phyloP scores from a whole-genome alignment of 2,329 filamentous ascomycete genomes.

The Botrytis elliptica region DNA sequence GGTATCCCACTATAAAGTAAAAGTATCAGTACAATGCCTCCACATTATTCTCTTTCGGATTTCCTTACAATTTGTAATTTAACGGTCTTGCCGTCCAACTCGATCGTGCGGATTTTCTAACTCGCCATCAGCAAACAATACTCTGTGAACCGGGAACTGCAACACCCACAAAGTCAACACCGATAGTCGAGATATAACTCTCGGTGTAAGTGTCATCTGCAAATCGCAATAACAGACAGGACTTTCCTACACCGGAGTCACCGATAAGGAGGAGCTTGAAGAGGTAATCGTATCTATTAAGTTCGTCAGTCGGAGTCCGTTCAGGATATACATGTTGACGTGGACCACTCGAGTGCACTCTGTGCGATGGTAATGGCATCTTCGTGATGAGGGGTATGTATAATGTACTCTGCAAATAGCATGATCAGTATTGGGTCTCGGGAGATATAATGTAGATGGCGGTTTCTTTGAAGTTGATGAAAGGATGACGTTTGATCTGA shows the following conservation, averaged over 20 bases:
- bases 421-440: conserved; percentile 2
- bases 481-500: conserved; percentile 22
- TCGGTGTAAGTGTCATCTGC: conserved; percentile 99
- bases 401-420: conserved; percentile 19
- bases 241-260: conserved; percentile 99
- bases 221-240: conserved; percentile 94
- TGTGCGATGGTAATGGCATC: conserved; percentile 9
- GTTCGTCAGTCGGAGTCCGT: conserved; percentile 25
- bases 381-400: not conserved
- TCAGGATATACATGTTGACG: conserved; percentile 22
- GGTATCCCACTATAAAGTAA: conserved; percentile 81
- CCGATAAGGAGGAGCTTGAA: conserved; percentile 99
- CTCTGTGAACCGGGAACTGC: not conserved
- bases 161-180: conserved; percentile 90
- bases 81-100: conserved; percentile 98
- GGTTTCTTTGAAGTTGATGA: conserved; percentile 24
- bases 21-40: conserved; percentile 35
- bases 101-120: conserved; percentile 99
- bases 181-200: conserved; percentile 99
- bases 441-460: conserved; percentile 3
- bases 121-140: conserved; percentile 37
- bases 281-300: conserved; percentile 95
- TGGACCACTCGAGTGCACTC: conserved; percentile 1
- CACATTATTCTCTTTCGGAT: not conserved
- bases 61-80: conserved; percentile 94